Percentiles rank a stretch among this genome's conserved stretches.
These are phyloP conservation scores for Pistacia vera DNA, from an alignment of 345 rosid genomes.

Conservation along the genomic window DNA sequence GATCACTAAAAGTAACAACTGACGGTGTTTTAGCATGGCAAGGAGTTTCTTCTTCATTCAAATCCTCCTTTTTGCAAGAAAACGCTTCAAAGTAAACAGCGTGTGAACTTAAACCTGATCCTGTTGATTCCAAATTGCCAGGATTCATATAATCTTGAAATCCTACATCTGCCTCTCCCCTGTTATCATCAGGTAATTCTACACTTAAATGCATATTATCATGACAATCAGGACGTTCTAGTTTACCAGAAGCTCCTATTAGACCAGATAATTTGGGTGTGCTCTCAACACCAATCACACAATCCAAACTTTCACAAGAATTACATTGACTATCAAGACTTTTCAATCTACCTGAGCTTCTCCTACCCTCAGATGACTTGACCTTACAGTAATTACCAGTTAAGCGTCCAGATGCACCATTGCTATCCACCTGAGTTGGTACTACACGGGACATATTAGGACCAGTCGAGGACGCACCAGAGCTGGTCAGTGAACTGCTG, in stretches of 20 bases:
- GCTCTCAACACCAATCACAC: constrained; percentile 20
- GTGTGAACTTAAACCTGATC: constrained; percentile 33
- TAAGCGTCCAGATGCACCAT: constrained; percentile 10
- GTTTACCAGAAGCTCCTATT: constrained; percentile 21
- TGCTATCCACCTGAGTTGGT: constrained; percentile 30
- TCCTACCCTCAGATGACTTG: constrained; percentile 7
- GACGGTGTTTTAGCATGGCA: constrained; percentile 44
- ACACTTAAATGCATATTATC: constrained; percentile 12
- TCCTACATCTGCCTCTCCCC: constrained; percentile 19
- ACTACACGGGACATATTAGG: constrained; percentile 21
- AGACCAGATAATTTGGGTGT: constrained; percentile 18
- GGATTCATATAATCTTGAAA: constrained; percentile 34
- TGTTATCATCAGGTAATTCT: constrained; percentile 14
- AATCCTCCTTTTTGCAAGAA: constrained; percentile 40
- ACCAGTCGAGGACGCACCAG: constrained; percentile 16
- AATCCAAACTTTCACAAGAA: constrained; percentile 5
- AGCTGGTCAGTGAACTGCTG: constrained; percentile 2
- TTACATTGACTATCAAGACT: not conserved
- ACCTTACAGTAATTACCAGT: not conserved
- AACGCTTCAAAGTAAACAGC: constrained; percentile 35
- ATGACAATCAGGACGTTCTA: constrained; percentile 24
- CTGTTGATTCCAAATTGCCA: constrained; percentile 24
- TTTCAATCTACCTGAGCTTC: constrained; percentile 18
- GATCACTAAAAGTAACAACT: constrained; percentile 59
- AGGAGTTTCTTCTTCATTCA: constrained; percentile 21